phyloP scores from a whole-genome alignment of 305 asterid species.

The Vinca major region DNA sequence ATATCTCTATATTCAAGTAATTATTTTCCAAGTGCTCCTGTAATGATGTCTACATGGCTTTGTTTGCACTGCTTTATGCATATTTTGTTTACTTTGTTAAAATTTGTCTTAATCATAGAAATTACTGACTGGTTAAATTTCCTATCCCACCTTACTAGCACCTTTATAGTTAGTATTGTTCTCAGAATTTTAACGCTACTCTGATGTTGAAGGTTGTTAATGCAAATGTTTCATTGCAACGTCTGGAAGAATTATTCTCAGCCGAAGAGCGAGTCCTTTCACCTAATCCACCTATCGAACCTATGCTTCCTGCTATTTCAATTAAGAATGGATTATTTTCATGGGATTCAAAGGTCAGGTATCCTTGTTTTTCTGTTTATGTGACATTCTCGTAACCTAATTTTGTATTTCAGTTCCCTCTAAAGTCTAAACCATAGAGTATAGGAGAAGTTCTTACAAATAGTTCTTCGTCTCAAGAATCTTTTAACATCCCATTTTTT shows the following conservation, averaged over 20 bases:
- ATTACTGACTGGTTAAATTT: neutral
- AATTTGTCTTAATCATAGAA: neutral
- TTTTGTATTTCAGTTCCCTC: neutral
- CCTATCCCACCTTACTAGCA: neutral
- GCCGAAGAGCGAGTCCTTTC: slow-evolving; percentile 68
- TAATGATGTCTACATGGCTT: neutral
- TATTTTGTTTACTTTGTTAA: neutral
- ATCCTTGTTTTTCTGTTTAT: neutral
- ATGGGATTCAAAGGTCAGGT: slow-evolving; percentile 76
- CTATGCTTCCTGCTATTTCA: slow-evolving; percentile 67
- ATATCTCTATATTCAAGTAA: neutral
- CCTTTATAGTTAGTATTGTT: neutral
- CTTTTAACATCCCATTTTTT: neutral
- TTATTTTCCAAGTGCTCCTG: neutral
- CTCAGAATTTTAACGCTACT: neutral
- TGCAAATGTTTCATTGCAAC: slow-evolving; percentile 83
- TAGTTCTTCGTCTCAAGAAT: neutral
- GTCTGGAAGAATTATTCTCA: slow-evolving; percentile 76
- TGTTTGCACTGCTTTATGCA: neutral
- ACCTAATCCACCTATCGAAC: slow-evolving; percentile 70
- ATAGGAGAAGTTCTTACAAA: neutral
- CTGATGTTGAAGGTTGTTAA: slow-evolving; percentile 55
- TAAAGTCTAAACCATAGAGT: neutral
- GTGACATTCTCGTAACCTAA: neutral
- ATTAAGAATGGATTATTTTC: slow-evolving; percentile 78